Base-by-base conservation (phyloP, 257 asterid species). In the Plantago elongata region DNA sequence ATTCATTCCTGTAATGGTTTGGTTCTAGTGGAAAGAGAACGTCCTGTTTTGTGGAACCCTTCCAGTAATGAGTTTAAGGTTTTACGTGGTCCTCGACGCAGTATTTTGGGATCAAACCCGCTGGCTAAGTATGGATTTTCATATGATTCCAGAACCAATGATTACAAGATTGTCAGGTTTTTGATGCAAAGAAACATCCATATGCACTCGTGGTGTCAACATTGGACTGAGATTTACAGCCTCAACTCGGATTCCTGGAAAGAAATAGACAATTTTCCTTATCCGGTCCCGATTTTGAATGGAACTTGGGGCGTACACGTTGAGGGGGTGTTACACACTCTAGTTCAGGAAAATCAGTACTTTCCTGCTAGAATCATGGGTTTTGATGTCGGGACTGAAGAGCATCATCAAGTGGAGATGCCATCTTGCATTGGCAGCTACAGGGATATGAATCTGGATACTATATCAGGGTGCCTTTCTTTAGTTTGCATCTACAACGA, bases 21-120 rank as follows among this genome's bases (percentile, higher is more conserved):
- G 55, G 55, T 50, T 50, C 55, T 50, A 3, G 55, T 50, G 14
- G 29, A 50, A 3, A 50, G 55, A 18, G 29, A 50, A 5, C 29
- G 27, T 12, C 55, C 55, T 7, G 12, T 50, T 50, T 50, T 50
- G 29, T 50, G 55, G 55, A 50, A 50, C 17, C 55, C 55, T 50
- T 50, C 14, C 10, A 50, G 27, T 15, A 15, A 27, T n/a, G 27
- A 50, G 15, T 15, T 6, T 27, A 15, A 14, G 55, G 10, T 50
- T 50, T 50, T 50, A 12, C 3, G 27, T 12, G 11, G 27, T 1
- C 27, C 27, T 1, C 27, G 54, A 49, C 16, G 0, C 11, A 46
- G 7, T 46, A 7, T 1, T 0, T 46, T 9, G 15, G 12, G 9
- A 18, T 5, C 27, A 50, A 15, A 13, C 17, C 3, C 2, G 29